Percentiles rank a stretch among this genome's conserved stretches.
phyloP scores from a whole-genome alignment of 495 filamentous ascomycete genomes.

The Penicillium tannophilum region DNA sequence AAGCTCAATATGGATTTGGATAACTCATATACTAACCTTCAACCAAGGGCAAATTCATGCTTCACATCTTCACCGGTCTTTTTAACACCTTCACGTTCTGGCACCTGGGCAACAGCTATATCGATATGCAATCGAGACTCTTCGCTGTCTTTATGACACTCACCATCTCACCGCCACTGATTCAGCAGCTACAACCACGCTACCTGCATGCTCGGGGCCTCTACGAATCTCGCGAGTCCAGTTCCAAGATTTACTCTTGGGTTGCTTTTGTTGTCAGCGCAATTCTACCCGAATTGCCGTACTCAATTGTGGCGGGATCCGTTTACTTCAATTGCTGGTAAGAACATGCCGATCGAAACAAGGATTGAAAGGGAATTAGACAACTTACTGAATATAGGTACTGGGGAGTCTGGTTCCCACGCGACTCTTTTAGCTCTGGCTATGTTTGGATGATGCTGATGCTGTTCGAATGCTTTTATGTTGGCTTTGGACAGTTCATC shows the following conservation, averaged over 20 bases:
- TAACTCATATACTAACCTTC: not conserved
- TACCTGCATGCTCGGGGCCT: constrained; percentile 50
- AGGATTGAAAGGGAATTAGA: not conserved
- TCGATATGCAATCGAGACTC: constrained; percentile 65
- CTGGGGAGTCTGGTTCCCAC: constrained; percentile 55
- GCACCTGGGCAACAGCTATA: constrained; percentile 55
- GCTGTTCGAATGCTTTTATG: constrained; percentile 72
- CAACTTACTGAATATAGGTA: constrained; percentile 32
- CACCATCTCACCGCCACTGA: constrained; percentile 62
- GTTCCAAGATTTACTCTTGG: constrained; percentile 58
- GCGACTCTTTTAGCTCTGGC: constrained; percentile 55
- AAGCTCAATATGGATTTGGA: constrained; percentile 3
- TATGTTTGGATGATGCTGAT: constrained; percentile 62
- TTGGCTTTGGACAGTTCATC: constrained; percentile 75
- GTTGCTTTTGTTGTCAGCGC: constrained; percentile 49
- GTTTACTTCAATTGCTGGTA: constrained; percentile 64
- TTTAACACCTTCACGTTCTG: constrained; percentile 70
- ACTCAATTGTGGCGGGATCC: constrained; percentile 52
- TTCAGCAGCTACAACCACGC: constrained; percentile 59
- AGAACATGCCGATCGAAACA: constrained; percentile 1
- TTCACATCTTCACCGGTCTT: constrained; percentile 66
- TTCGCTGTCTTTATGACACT: constrained; percentile 76
- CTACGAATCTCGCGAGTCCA: constrained; percentile 51
- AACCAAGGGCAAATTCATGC: constrained; percentile 55
- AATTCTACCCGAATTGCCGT: constrained; percentile 54